Evolutionary conservation across 805 yeast species (phyloP).

Genomic region (Zygosaccharomyces siamensis): DNA sequence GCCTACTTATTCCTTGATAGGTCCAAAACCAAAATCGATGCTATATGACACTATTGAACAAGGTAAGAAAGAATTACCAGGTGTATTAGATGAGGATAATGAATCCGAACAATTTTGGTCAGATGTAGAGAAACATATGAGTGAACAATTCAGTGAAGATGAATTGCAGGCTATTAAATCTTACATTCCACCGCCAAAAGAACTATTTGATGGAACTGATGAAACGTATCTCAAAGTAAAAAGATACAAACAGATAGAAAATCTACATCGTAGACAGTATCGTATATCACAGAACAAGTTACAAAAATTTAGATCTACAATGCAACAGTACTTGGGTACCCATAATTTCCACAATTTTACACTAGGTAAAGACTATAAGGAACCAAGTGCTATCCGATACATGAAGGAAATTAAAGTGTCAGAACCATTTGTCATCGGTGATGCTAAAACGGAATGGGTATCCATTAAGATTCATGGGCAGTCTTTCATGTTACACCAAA

Average conservation of each 20-base stretch:
- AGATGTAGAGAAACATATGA: conserved; percentile 39
- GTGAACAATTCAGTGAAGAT: conserved; percentile 31
- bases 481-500: conserved; percentile 96
- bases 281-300: conserved; percentile 62
- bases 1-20: conserved; percentile 85
- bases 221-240: conserved; percentile 39
- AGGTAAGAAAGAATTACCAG: conserved; percentile 53
- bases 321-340: conserved; percentile 73
- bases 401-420: conserved; percentile 77
- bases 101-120: conserved; percentile 80
- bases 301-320: conserved; percentile 56
- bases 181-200: conserved; percentile 37
- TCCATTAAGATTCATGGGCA: conserved; percentile 96
- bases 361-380: conserved; percentile 73
- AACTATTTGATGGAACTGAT: conserved; percentile 39
- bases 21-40: conserved; percentile 77
- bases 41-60: conserved; percentile 56
- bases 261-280: conserved; percentile 59
- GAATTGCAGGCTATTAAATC: conserved; percentile 25
- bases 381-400: conserved; percentile 76
- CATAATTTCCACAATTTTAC: conserved; percentile 92
- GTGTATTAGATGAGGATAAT: conserved; percentile 51
- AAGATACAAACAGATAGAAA: conserved; percentile 58
- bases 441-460: conserved; percentile 91
- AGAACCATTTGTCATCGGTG: conserved; percentile 87